Evolutionary conservation across 2,329 filamentous ascomycete genomes (phyloP), one percentile per base, ranked within the genome.

Genomic region (Mariannaea sp.): DNA sequence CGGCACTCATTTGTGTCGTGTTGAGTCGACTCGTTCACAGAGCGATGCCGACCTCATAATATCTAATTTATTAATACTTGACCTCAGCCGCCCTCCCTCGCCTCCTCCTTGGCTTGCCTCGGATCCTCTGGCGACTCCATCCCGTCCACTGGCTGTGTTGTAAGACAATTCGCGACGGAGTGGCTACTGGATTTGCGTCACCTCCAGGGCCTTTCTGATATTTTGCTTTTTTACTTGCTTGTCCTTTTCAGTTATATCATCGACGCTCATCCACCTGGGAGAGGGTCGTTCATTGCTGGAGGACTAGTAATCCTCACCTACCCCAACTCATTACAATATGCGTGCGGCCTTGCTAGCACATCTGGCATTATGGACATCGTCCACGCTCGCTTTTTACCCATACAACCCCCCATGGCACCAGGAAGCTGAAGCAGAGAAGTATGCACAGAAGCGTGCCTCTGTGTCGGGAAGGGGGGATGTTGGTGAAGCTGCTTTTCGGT

Each of bases 331-430:
- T 44, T 57, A 30, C 69, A 71, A 59, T 56, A 81, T 81, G 79
- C 72, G 72, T 58, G 64, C 71, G 43, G 59, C 65, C 48, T 45
- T 74, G 54, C 60, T 81, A 36, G 62, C 77, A 54, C 76, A 77
- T 64, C 66, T 83, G 65, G 73, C 77, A 60, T 65, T 82, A 65
- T 81, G 76, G 71, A 70, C 74, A 49, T 70, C 75, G 32, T 68
- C 72, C 43, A 72, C 72, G 49, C 67, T 75, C 46, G 80, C 80
- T 46, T 80, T 83, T 65, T 78, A 70, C 42, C 76, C 76, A 4
- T 81, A 74, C 64, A 66, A 64, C 17, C 77, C 78, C 7, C 51
- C 53, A 49, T 75, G 73, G 73, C 58, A 65, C 40, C 49, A 65
- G 40, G 65, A 71, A 44, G 47, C 54, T 12, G 27, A 68, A 44